A percentile compares a stretch with the other conserved stretches of the same genome.
Evolutionary conservation across 2,329 filamentous ascomycete genomes (phyloP).

Genomic region (Aureobasidium mangrovei): DNA sequence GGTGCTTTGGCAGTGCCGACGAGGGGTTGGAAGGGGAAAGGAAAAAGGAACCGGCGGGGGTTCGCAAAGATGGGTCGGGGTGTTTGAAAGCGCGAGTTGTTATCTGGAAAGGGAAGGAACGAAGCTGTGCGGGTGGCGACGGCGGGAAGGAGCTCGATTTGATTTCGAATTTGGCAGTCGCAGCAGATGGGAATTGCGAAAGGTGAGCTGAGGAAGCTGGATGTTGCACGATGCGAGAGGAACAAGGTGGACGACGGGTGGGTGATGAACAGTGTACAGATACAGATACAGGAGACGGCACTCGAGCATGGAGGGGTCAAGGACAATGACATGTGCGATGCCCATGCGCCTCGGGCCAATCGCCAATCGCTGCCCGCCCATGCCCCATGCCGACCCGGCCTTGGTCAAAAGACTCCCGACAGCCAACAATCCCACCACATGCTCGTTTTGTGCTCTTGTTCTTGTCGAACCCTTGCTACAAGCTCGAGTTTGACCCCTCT

Average conservation of each 20-base stretch:
- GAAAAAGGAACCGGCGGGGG: neutral
- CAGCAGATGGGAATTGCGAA: neutral
- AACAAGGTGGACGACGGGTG: neutral
- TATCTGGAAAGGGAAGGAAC: neutral
- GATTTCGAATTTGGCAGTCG: neutral
- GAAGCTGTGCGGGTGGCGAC: constrained; percentile 8
- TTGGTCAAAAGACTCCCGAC: constrained; percentile 1
- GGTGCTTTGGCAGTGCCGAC: constrained; percentile 48
- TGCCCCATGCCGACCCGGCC: neutral
- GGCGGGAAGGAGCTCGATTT: neutral
- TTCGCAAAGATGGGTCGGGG: neutral
- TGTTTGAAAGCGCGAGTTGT: neutral
- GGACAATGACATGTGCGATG: constrained; percentile 10
- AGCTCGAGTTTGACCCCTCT: neutral
- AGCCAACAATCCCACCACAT: constrained; percentile 1
- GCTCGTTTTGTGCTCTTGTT: neutral
- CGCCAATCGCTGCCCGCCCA: neutral
- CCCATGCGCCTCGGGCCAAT: constrained; percentile 4
- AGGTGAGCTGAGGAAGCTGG: neutral
- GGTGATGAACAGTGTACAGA: neutral
- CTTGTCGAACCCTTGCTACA: neutral
- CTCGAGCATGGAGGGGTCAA: constrained; percentile 6
- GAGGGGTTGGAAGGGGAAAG: constrained; percentile 17
- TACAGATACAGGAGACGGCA: neutral
- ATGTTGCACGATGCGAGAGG: neutral